Evolutionary conservation across 2,329 filamentous ascomycete species (phyloP).

Genomic region (Cladosporium oxysporum): DNA sequence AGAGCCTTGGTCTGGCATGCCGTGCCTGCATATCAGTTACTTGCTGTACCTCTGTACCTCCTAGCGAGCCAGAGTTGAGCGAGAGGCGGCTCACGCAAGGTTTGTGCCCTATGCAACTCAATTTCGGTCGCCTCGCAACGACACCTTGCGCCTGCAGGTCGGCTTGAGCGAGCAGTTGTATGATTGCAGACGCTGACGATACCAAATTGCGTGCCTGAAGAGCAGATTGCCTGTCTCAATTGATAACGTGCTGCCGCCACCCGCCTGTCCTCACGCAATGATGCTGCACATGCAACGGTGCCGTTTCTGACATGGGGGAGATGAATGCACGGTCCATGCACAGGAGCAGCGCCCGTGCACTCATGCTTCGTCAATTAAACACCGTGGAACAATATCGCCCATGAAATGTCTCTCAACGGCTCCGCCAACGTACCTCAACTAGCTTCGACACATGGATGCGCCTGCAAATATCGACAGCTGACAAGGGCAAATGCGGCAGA

Average conservation of each 20-base stretch:
- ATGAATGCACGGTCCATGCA: background rate
- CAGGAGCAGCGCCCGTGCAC: background rate
- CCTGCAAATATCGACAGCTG: background rate
- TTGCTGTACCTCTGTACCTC: background rate
- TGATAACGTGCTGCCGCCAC: conserved; percentile 6
- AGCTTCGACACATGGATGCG: background rate
- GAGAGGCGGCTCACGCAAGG: conserved; percentile 14
- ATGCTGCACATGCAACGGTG: conserved; percentile 11
- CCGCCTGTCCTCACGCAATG: conserved; percentile 17
- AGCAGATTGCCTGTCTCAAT: conserved; percentile 17
- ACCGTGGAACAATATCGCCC: background rate
- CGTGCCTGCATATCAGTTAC: background rate
- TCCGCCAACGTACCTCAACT: background rate
- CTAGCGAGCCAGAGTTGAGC: conserved; percentile 8
- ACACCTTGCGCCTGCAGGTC: background rate
- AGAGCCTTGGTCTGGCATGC: conserved; percentile 7
- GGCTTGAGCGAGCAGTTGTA: conserved; percentile 14
- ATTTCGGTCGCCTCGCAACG: conserved; percentile 17
- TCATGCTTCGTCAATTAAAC: conserved; percentile 12
- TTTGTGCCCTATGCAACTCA: conserved; percentile 9
- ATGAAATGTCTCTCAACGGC: conserved; percentile 15
- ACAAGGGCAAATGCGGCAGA: background rate
- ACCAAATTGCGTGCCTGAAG: conserved; percentile 5
- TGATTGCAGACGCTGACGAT: conserved; percentile 18
- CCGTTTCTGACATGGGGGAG: conserved; percentile 1